Base-by-base conservation (phyloP, 768 basidiomycete species). In the Paxillus involutus region DNA sequence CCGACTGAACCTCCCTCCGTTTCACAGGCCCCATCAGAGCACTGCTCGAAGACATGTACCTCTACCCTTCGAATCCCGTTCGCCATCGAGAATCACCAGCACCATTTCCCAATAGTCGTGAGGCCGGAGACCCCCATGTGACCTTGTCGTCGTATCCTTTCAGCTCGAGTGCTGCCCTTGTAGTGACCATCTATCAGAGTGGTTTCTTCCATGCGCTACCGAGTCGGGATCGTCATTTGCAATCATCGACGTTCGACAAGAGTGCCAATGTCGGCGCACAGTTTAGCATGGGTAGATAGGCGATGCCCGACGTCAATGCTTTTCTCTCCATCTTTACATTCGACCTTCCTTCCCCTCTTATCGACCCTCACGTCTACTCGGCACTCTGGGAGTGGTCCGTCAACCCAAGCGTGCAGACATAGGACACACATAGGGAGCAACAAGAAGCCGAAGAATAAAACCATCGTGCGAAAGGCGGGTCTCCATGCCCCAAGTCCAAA, bases 291-390 rank as follows among this genome's bases (percentile, higher is more conserved):
- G 2, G 21, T 21, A 3, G 21, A 21, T 75, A 77, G 57, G 55
- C 68, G 21, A 21, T 21, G 1, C 68, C 77, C 1, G 74, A 78
- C 54, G 66, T 80, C n/a, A n/a, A n/a, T n/a, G n/a, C 77, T 0
- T 65, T 80, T 32, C 60, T 83, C 24, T 74, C 77, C 11, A 71
- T 74, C 1, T 83, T 76, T 56, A 70, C 83, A 50, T 73, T 74
- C 16, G 71, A 75, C 48, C 21, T 21, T 21, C 21, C 21, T 21
- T 21, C 21, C 21, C 21, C 21, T 21, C 21, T 21, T 1, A 21
- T 21, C 21, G 21, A 21, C 3, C 21, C 21, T 21, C 21, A 21
- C 21, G 3, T 21, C 21, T 21, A 21, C 21, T 21, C 21, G 21
- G 21, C 21, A 21, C 21, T 21, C 21, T 21, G 21, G 3, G 21